These are phyloP conservation scores for Amylocarpus encephaloides DNA, from an alignment of 2,329 filamentous ascomycete species.

Conservation along the genomic window DNA sequence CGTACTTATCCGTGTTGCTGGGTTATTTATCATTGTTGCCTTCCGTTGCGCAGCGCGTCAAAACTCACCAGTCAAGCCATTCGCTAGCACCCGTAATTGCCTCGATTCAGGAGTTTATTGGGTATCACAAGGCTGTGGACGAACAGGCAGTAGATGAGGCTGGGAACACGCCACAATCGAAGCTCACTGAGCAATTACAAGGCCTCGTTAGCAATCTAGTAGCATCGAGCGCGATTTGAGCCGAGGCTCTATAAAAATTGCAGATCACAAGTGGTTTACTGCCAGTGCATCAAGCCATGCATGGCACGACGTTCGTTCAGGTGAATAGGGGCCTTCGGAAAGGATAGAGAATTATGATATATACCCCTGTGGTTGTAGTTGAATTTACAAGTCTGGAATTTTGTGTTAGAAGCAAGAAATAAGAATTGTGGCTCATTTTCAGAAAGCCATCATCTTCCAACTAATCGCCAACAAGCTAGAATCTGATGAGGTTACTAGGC, in stretches of 20 bases:
- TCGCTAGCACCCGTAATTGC: conserved; percentile 45
- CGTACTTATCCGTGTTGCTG: conserved; percentile 78
- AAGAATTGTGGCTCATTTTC: too few relatives aligned
- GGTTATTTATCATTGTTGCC: conserved; percentile 67
- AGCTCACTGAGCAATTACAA: conserved; percentile 35
- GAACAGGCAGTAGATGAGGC: conserved; percentile 38
- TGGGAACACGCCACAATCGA: conserved; percentile 38
- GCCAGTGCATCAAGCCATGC: not conserved
- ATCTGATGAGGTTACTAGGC: too few relatives aligned
- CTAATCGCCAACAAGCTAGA: too few relatives aligned
- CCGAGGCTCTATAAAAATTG: not conserved
- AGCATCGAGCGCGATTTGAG: not conserved
- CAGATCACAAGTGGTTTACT: not conserved
- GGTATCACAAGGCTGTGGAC: conserved; percentile 55
- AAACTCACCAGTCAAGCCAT: conserved; percentile 37
- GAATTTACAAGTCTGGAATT: too few relatives aligned
- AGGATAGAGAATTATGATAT: too few relatives aligned
- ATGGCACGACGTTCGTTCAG: not conserved
- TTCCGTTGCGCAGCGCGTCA: conserved; percentile 38
- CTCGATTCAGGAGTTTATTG: conserved; percentile 56
- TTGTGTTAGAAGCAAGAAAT: too few relatives aligned
- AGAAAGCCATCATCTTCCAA: too few relatives aligned
- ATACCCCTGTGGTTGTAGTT: too few relatives aligned
- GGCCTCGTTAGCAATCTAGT: conserved; percentile 20
- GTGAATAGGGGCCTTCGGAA: not conserved